phyloP scores from a whole-genome alignment of 805 yeast species.

The Metschnikowia bowlesiae region DNA sequence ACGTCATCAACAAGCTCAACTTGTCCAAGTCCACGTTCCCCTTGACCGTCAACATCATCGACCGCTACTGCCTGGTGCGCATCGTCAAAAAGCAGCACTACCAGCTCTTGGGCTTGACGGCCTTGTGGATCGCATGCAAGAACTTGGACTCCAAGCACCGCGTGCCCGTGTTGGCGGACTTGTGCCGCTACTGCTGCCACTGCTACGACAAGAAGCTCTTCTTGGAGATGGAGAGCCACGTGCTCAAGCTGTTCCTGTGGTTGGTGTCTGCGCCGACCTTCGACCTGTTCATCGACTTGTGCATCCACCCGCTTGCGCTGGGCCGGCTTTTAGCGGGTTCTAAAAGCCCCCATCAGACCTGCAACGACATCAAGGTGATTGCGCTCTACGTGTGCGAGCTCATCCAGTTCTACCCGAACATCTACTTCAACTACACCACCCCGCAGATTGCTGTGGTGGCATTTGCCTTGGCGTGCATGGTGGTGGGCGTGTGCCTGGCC shows the following conservation, averaged over 20 bases:
- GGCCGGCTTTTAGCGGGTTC: slow-evolving; percentile 24
- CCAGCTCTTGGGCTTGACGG: slow-evolving; percentile 41
- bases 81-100: slow-evolving; percentile 44
- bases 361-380: slow-evolving; percentile 49
- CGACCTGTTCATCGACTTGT: slow-evolving; percentile 59
- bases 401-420: slow-evolving; percentile 56
- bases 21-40: slow-evolving; percentile 41
- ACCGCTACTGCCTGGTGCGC: slow-evolving; percentile 41
- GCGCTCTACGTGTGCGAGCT: slow-evolving; percentile 63
- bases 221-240: slow-evolving; percentile 64
- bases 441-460: slow-evolving; percentile 43
- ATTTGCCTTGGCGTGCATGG: slow-evolving; percentile 39
- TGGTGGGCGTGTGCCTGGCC: slow-evolving; percentile 30
- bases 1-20: slow-evolving; percentile 38
- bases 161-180: slow-evolving; percentile 49
- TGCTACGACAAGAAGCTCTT: slow-evolving; percentile 54
- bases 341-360: slow-evolving; percentile 24
- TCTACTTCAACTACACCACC: slow-evolving; percentile 54
- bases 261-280: slow-evolving; percentile 56
- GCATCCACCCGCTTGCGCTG: slow-evolving; percentile 34
- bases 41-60: slow-evolving; percentile 41
- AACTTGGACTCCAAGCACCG: slow-evolving; percentile 53
- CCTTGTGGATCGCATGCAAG: slow-evolving; percentile 43
- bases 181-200: slow-evolving; percentile 54
- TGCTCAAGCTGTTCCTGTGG: slow-evolving; percentile 64